Evolutionary conservation across 148 eudicot species (phyloP).

Genomic region (Salicornia ramosissima): DNA sequence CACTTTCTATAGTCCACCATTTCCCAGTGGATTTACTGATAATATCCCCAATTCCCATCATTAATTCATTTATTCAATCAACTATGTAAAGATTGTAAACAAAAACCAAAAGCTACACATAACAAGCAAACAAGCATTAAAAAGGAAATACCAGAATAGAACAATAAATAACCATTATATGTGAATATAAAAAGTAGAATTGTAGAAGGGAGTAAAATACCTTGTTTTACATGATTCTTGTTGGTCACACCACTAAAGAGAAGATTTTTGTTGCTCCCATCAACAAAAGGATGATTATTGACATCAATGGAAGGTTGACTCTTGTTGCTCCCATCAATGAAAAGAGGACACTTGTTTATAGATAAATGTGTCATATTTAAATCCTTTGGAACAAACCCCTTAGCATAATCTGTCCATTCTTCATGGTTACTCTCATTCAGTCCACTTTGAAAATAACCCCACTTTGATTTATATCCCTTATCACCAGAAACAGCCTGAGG

Average conservation of each 20-base stretch:
- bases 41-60: too few relatives aligned
- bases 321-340: conserved; percentile 23
- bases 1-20: not conserved
- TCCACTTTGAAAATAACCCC: conserved; percentile 46
- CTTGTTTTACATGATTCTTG: conserved; percentile 39
- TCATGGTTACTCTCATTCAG: conserved; percentile 32
- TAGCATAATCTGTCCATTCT: conserved; percentile 35
- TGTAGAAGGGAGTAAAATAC: conserved; percentile 30
- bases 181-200: not conserved
- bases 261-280: conserved; percentile 26
- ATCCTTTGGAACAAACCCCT: conserved; percentile 36
- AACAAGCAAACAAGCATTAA: not conserved
- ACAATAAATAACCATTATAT: not conserved
- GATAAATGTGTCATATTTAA: conserved; percentile 27
- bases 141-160: not conserved
- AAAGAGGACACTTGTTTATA: conserved; percentile 25
- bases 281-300: conserved; percentile 22
- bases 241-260: conserved; percentile 23
- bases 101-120: not conserved
- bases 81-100: not conserved
- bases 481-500: conserved; percentile 34
- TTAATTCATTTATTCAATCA: not conserved
- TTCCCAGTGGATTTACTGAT: not conserved
- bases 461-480: conserved; percentile 38
- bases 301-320: conserved; percentile 14